Conservation (phyloP, 176 grass and related monocot genomes). For the sorghum (Sorghum bicolor) region DNA sequence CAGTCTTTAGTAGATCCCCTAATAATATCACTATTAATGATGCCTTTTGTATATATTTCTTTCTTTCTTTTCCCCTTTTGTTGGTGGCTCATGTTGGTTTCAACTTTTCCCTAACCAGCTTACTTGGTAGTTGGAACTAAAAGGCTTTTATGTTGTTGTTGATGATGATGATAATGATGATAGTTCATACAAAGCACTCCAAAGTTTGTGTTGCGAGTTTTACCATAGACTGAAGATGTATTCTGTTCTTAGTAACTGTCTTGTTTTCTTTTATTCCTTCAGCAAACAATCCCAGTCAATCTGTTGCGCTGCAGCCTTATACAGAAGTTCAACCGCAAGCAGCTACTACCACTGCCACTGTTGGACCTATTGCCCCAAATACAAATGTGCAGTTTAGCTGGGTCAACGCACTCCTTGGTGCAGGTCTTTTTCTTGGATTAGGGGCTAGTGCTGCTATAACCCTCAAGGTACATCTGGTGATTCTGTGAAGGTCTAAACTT, state of each 20-base stretch:
- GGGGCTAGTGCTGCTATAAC: conserved; percentile 54
- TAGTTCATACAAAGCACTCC: not conserved
- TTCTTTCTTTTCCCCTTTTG: not conserved
- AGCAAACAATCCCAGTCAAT: conserved; percentile 47
- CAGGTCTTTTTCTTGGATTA: conserved; percentile 60
- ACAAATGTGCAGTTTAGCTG: conserved; percentile 44
- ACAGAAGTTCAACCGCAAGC: conserved; percentile 37
- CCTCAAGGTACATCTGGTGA: conserved; percentile 54
- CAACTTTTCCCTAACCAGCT: not conserved
- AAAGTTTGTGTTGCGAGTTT: not conserved
- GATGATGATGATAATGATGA: not conserved
- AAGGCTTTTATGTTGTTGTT: not conserved
- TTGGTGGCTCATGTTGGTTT: not conserved
- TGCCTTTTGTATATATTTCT: not conserved
- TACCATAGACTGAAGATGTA: not conserved
- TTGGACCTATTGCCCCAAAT: conserved; percentile 23
- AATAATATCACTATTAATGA: not conserved
- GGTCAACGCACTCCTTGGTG: conserved; percentile 63
- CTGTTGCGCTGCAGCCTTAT: conserved; percentile 37
- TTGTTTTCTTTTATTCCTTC: conserved; percentile 36
- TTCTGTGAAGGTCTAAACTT: not conserved
- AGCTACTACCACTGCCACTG: conserved; percentile 10
- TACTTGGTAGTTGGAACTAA: not conserved
- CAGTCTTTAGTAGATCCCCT: not conserved
- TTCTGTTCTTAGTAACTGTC: not conserved